phyloP scores from a whole-genome alignment of 139 green algal species.

The Volvox africanus region DNA sequence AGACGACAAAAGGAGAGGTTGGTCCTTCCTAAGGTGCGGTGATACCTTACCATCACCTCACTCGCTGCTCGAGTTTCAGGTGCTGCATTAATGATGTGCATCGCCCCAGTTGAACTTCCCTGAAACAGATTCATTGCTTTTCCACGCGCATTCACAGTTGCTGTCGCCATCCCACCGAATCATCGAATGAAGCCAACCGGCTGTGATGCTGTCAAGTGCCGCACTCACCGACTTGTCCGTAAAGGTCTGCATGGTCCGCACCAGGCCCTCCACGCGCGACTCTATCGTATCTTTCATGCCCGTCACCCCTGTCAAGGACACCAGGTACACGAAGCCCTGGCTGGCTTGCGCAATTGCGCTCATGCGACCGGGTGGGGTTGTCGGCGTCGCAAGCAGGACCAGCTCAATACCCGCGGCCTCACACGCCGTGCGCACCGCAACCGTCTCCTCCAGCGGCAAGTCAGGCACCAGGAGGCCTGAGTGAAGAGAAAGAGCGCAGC shows the following conservation, averaged over 20 bases:
- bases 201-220: too few species aligned
- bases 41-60: too few species aligned
- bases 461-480: conserved; percentile 96
- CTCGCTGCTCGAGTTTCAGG: too few species aligned
- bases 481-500: background rate
- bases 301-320: conserved; percentile 95
- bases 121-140: too few species aligned
- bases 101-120: too few species aligned
- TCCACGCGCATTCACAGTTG: too few species aligned
- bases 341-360: conserved; percentile 84
- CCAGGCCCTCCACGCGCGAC: conserved; percentile 85
- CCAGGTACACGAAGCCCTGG: conserved; percentile 98
- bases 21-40: too few species aligned
- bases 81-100: too few species aligned
- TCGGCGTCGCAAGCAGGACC: conserved; percentile 94
- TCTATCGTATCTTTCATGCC: conserved; percentile 78
- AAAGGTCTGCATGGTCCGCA: conserved; percentile 79
- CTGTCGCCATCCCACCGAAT: too few species aligned
- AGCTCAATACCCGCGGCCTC: conserved; percentile 88
- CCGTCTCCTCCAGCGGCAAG: conserved; percentile 97
- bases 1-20: too few species aligned
- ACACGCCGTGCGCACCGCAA: conserved; percentile 75
- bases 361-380: conserved; percentile 82
- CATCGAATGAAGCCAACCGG: too few species aligned
- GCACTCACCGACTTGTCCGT: conserved; percentile 88